These are phyloP conservation scores for Alternaria gansuensis DNA, from an alignment of 2,329 filamentous ascomycete genomes.

Conservation along the genomic window DNA sequence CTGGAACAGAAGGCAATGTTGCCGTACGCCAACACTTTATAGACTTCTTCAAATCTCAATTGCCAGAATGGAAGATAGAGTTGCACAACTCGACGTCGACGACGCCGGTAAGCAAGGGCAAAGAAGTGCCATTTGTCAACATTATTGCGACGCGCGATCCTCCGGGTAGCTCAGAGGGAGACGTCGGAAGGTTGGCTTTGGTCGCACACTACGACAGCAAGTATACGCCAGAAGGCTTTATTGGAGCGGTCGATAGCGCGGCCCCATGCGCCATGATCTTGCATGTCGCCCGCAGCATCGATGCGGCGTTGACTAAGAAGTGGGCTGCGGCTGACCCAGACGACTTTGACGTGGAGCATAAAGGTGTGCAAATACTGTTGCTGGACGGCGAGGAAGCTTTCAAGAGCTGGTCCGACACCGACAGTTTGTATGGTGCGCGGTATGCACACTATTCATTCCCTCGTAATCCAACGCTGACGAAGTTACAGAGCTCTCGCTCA, in stretches of 20 bases:
- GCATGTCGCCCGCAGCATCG: conserved; percentile 82
- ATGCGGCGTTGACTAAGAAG: conserved; percentile 81
- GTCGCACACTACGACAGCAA: conserved; percentile 97
- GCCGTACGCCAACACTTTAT: conserved; percentile 83
- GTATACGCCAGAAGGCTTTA: conserved; percentile 81
- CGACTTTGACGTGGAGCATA: conserved; percentile 70
- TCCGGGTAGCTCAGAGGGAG: conserved; percentile 75
- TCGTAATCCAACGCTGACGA: not conserved
- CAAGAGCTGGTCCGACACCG: conserved; percentile 76
- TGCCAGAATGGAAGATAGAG: conserved; percentile 81
- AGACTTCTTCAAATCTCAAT: conserved; percentile 78
- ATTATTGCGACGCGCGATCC: conserved; percentile 91
- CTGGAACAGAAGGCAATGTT: conserved; percentile 80
- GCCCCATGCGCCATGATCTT: conserved; percentile 94
- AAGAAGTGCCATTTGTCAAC: conserved; percentile 83
- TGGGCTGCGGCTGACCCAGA: conserved; percentile 69
- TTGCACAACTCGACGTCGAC: conserved; percentile 89
- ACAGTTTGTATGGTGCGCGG: conserved; percentile 91
- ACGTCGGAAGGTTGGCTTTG: conserved; percentile 83
- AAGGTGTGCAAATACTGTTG: conserved; percentile 87
- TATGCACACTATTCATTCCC: conserved; percentile 48
- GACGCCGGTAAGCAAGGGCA: conserved; percentile 78
- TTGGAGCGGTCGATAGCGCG: conserved; percentile 92
- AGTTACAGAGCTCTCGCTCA: conserved; percentile 73
- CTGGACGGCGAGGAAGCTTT: conserved; percentile 97